Percentiles rank a stretch among this genome's conserved stretches.
These are phyloP conservation scores for Pestalotiopsis sp. DNA, from an alignment of 2,329 filamentous ascomycete species.

Conservation along the genomic window DNA sequence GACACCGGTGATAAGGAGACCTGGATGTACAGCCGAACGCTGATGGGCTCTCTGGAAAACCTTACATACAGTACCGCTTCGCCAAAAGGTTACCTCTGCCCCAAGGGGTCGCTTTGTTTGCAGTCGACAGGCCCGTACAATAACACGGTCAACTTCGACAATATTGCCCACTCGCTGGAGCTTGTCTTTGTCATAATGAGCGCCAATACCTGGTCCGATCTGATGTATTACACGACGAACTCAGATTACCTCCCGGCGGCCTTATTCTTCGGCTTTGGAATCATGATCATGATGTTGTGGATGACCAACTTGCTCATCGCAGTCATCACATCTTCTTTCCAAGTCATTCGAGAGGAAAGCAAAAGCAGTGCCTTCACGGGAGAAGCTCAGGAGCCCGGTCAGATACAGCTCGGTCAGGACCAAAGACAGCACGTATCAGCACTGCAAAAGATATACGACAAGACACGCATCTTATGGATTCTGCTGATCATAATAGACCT, in stretches of 20 bases:
- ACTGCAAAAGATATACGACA: conserved; percentile 75
- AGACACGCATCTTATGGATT: conserved; percentile 78
- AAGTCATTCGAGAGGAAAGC: conserved; percentile 96
- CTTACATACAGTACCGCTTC: conserved; percentile 52
- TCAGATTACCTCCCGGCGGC: conserved; percentile 89
- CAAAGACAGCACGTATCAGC: conserved; percentile 42
- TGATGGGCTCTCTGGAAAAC: conserved; percentile 42
- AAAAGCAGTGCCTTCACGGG: conserved; percentile 90
- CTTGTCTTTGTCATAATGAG: conserved; percentile 98
- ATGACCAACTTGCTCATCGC: conserved; percentile 92
- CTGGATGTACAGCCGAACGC: conserved; percentile 60
- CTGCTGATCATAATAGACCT: conserved; percentile 78
- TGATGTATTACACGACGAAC: conserved; percentile 91
- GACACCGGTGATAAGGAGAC: conserved; percentile 59
- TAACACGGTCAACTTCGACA: conserved; percentile 90
- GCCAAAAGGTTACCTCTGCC: conserved; percentile 88
- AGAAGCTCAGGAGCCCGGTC: conserved; percentile 55
- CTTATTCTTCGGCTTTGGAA: conserved; percentile 72
- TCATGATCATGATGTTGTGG: conserved; percentile 95
- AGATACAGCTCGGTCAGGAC: conserved; percentile 45
- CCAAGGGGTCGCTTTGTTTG: conserved; percentile 79
- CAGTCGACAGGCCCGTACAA: conserved; percentile 79
- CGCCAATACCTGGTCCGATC: conserved; percentile 92
- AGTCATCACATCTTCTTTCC: conserved; percentile 97
- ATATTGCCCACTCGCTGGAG: conserved; percentile 89